Evolutionary conservation across 2,329 filamentous ascomycete species (phyloP).

Genomic region (Periglandula ipomoeae): DNA sequence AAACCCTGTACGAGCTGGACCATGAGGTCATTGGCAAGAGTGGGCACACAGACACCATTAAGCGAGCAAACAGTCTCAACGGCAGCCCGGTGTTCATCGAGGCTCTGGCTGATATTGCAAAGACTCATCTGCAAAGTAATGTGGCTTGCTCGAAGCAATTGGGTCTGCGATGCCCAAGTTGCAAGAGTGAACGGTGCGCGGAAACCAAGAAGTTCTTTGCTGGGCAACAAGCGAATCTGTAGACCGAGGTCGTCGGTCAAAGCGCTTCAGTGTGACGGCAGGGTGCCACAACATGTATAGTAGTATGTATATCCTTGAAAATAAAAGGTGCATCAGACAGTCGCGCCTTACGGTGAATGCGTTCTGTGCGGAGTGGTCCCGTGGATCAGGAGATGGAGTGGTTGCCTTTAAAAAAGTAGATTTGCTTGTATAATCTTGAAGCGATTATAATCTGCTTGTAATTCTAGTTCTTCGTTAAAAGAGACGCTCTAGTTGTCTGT

Average conservation of each 20-base stretch:
- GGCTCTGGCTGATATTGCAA: conserved; percentile 80
- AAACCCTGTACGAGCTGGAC: conserved; percentile 91
- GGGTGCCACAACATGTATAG: conserved; percentile 4
- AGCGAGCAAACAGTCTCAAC: conserved; percentile 86
- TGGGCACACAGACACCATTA: conserved; percentile 68
- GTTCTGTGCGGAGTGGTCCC: no score
- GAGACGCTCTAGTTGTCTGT: no score
- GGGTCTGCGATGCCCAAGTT: conserved; percentile 84
- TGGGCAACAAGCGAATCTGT: conserved; percentile 23
- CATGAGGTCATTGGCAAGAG: conserved; percentile 89
- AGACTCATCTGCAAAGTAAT: conserved; percentile 64
- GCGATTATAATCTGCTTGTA: no score
- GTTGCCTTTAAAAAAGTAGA: no score
- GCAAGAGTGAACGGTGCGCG: conserved; percentile 78
- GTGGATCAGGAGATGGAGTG: no score
- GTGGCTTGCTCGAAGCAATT: conserved; percentile 69
- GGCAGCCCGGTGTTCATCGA: conserved; percentile 84
- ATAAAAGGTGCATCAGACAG: background rate
- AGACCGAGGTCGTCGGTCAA: background rate
- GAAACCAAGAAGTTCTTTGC: conserved; percentile 66
- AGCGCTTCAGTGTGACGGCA: conserved; percentile 5
- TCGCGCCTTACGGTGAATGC: background rate
- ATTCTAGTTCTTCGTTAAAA: no score
- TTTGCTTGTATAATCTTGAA: no score
- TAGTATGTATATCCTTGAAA: background rate